A percentile compares a stretch with the other conserved stretches of the same genome.
phyloP scores from a whole-genome alignment of 805 yeast species.

The Candida ipomoeae region DNA sequence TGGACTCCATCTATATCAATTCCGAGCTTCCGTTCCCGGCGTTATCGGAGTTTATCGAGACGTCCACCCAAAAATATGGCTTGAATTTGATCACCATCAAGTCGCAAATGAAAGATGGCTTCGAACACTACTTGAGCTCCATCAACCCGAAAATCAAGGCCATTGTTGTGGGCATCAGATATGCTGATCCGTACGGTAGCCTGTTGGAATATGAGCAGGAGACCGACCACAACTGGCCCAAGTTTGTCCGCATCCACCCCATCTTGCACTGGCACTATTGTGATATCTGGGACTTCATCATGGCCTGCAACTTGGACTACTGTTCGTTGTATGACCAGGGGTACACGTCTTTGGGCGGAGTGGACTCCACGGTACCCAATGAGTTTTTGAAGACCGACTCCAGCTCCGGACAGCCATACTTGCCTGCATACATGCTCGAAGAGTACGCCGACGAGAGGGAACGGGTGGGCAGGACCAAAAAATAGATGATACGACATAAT shows the following conservation, averaged over 20 bases:
- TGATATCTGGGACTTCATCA: slow-evolving; percentile 81
- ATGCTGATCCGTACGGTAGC: slow-evolving; percentile 81
- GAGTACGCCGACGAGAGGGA: slow-evolving; percentile 61
- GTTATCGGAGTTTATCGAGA: slow-evolving; percentile 59
- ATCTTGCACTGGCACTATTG: slow-evolving; percentile 81
- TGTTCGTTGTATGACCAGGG: slow-evolving; percentile 79
- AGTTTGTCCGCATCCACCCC: slow-evolving; percentile 80
- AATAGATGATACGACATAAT: not conserved
- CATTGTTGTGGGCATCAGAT: slow-evolving; percentile 82
- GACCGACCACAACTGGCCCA: slow-evolving; percentile 93
- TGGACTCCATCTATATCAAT: slow-evolving; percentile 70
- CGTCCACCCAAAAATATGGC: slow-evolving; percentile 51
- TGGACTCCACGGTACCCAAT: slow-evolving; percentile 64
- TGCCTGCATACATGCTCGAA: slow-evolving; percentile 55
- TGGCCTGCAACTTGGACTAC: slow-evolving; percentile 55
- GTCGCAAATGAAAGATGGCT: slow-evolving; percentile 63
- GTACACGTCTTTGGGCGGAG: slow-evolving; percentile 86
- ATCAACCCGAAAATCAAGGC: slow-evolving; percentile 56
- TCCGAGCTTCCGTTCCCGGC: slow-evolving; percentile 70
- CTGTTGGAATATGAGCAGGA: slow-evolving; percentile 54
- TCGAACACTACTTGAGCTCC: slow-evolving; percentile 51
- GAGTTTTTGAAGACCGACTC: slow-evolving; percentile 41
- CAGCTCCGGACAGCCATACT: slow-evolving; percentile 23
- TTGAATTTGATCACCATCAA: slow-evolving; percentile 45
- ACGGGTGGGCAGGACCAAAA: slow-evolving; percentile 31